Base-by-base conservation (phyloP, 179 eudicot genomes). In the Actinidia polygama region DNA sequence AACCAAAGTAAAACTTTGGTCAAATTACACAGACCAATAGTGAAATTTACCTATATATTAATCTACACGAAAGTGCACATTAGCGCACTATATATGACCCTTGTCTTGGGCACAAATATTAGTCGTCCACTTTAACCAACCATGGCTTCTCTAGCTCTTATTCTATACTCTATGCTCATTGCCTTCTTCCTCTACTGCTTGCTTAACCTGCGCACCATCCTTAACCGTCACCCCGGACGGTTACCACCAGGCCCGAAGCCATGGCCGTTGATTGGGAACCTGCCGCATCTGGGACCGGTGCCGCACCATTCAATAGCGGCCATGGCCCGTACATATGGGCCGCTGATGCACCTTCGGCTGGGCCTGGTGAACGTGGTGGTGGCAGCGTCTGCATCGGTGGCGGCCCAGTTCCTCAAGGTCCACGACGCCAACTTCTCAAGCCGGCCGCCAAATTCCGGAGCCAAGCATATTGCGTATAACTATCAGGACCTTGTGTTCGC, bases 401-500 rank as follows among this genome's bases (percentile, higher is more conserved):
- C 98, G 26, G 78, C 89, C 16, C 90, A 95, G 83, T 95, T 95
- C 66, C 79, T 95, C 46, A 94, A 93, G 81, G 85, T 47, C 5
- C 91, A 94, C 73, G 99, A 96, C 53, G 86, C 90, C 2, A 96
- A 92, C 58, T 96, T 95, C 86, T 85, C 97, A 0, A 94, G 92
- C 79, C 88, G 99, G 76, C 99, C 98, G 1, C 98, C 94, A 1
- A 96, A 92, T 73, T 88, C 97, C 5, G 99, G 99, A 0, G 98
- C 99, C 3, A 94, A 94, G 79, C 88, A 94, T 54, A 90, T 96
- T 1, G 98, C 99, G 0, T 96, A 96, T 73, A 93, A 96, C 59
- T 96, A 94, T 64, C 97, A 93, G 77, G 98, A 94, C 85, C 79
- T 96, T 73, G 99, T 96, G 23, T 94, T 94, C 79, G 98, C 97